Evolutionary conservation across 768 basidiomycete species (phyloP).

Genomic region (Termitomyces sp.): DNA sequence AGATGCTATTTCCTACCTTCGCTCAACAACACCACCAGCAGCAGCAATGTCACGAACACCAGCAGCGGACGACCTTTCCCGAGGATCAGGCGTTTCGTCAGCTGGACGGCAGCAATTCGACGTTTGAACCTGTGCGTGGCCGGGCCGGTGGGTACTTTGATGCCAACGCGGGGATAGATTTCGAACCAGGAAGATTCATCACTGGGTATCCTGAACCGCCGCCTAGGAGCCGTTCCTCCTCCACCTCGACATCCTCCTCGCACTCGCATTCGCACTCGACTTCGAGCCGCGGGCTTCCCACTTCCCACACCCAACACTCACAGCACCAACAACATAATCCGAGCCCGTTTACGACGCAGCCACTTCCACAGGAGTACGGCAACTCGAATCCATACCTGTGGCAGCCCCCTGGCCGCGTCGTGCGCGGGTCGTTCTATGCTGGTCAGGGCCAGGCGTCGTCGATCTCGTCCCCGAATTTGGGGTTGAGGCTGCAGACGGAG

Average conservation of each 20-base stretch:
- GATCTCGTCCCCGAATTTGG: slow-evolving; percentile 15
- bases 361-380: background rate
- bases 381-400: background rate
- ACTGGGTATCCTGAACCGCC: slow-evolving; percentile 1
- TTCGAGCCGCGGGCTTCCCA: slow-evolving; percentile 17
- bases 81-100: background rate
- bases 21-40: background rate
- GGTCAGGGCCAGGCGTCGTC: slow-evolving; percentile 2
- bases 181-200: background rate
- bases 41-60: background rate
- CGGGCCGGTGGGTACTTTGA: slow-evolving; percentile 4
- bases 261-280: slow-evolving; percentile 18
- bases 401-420: slow-evolving; percentile 6
- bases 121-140: background rate
- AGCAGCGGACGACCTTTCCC: background rate
- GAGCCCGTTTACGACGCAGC: slow-evolving; percentile 2
- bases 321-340: background rate
- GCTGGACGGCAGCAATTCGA: background rate
- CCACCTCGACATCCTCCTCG: slow-evolving; percentile 12
- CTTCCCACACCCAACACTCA: background rate
- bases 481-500: slow-evolving; percentile 7
- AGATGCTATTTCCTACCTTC: slow-evolving; percentile 11
- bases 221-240: slow-evolving; percentile 18
- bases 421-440: slow-evolving; percentile 8
- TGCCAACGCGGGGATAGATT: background rate